Evolutionary conservation across 1,284 basidiomycete species (phyloP).

Genomic region (Puccinia triticina): DNA sequence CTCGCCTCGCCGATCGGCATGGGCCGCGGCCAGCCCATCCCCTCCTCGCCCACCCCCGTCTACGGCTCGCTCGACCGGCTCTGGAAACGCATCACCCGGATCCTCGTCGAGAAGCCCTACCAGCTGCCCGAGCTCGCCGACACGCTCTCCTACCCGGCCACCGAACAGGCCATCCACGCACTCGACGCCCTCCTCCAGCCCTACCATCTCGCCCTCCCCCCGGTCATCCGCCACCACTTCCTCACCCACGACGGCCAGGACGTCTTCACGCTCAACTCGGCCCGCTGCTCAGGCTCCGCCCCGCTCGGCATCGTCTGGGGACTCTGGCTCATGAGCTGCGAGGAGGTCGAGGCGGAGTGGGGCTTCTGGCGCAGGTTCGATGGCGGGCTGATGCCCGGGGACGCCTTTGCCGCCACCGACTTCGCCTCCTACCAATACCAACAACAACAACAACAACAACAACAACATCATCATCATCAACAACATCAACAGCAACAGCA

Average conservation of each 20-base stretch:
- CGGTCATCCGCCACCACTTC: constrained; percentile 56
- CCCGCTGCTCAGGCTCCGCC: constrained; percentile 48
- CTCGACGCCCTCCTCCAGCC: neutral
- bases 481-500: constrained; percentile 23
- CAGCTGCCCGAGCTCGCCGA: constrained; percentile 28
- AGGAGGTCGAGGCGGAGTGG: constrained; percentile 90
- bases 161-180: neutral
- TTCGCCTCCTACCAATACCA: constrained; percentile 26
- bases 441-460: constrained; percentile 11
- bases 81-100: constrained; percentile 31
- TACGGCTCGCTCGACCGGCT: constrained; percentile 4
- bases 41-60: neutral
- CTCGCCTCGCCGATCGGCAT: constrained; percentile 38
- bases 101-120: constrained; percentile 12
- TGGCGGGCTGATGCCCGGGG: constrained; percentile 64
- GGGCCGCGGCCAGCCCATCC: constrained; percentile 33
- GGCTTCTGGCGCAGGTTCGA: constrained; percentile 89
- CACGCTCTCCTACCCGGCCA: constrained; percentile 44
- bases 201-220: constrained; percentile 53
- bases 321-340: constrained; percentile 66
- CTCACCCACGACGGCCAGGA: constrained; percentile 58
- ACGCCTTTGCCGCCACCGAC: constrained; percentile 52
- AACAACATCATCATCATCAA: constrained; percentile 29
- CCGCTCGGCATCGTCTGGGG: constrained; percentile 57
- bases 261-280: constrained; percentile 51